Evolutionary conservation across 2,329 filamentous ascomycete genomes (phyloP).

Genomic region (Colletotrichum tofieldiae): DNA sequence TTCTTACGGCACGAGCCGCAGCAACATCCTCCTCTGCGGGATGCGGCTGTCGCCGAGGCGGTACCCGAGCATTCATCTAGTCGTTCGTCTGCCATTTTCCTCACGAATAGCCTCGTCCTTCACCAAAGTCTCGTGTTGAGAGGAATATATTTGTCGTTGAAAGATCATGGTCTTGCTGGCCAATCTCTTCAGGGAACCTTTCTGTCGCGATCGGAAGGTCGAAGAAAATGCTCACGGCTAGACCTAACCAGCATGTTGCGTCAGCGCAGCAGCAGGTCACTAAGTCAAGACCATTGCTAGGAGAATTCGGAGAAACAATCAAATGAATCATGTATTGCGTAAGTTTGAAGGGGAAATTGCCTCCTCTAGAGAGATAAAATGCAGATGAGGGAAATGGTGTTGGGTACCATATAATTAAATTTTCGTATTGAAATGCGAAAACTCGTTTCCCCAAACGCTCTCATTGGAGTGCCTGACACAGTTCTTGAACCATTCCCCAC

Average conservation of each 20-base stretch:
- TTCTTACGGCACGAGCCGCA: slow-evolving; percentile 6
- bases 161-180: not conserved
- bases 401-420: not conserved
- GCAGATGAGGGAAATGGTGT: too few relatives aligned
- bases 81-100: not conserved
- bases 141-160: not conserved
- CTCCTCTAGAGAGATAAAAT: too few relatives aligned
- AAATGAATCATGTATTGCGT: too few relatives aligned
- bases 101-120: not conserved
- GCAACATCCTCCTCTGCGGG: not conserved
- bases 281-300: not conserved
- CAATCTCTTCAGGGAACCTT: not conserved
- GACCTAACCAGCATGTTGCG: not conserved
- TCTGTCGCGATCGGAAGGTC: not conserved
- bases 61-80: not conserved
- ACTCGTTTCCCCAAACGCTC: not conserved
- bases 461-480: not conserved
- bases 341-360: too few relatives aligned
- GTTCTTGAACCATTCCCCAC: not conserved
- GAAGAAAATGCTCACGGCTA: not conserved
- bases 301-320: too few relatives aligned
- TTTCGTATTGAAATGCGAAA: not conserved
- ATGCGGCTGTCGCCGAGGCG: not conserved
- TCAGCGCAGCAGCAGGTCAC: not conserved
- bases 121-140: too few relatives aligned